Percentiles rank a stretch among this genome's conserved stretches.
Conservation (phyloP, 2,329 filamentous ascomycete species). For the Claviceps purpurea region DNA sequence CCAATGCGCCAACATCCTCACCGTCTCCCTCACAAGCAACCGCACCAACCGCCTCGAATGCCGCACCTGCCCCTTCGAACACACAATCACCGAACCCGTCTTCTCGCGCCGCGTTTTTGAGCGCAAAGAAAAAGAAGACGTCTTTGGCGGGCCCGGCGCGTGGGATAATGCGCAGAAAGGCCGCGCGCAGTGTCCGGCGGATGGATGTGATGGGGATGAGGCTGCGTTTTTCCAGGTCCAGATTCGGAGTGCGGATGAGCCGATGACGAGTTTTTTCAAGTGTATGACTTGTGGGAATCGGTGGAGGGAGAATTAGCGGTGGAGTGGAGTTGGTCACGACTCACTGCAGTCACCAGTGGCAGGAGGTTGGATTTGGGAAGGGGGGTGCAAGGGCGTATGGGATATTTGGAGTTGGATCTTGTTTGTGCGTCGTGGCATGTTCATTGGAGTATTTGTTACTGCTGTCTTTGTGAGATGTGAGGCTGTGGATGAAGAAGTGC, state of each 20-base stretch:
- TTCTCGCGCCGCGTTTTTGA: slow-evolving; percentile 75
- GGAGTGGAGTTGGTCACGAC: no score
- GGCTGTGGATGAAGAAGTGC: no score
- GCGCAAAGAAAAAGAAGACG: slow-evolving; percentile 76
- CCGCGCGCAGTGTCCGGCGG: slow-evolving; percentile 66
- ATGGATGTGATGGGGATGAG: slow-evolving; percentile 66
- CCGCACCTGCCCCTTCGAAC: slow-evolving; percentile 88
- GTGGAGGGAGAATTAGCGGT: slow-evolving; percentile 52
- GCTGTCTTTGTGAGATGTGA: no score
- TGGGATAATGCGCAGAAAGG: slow-evolving; percentile 89
- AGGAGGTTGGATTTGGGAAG: background rate
- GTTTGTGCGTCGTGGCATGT: no score
- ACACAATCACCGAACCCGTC: slow-evolving; percentile 63
- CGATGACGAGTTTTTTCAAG: slow-evolving; percentile 95
- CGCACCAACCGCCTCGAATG: slow-evolving; percentile 80
- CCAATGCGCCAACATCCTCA: slow-evolving; percentile 71
- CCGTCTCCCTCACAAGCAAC: slow-evolving; percentile 47
- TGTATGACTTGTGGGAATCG: slow-evolving; percentile 53
- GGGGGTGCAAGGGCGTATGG: background rate
- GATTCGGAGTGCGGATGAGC: slow-evolving; percentile 95
- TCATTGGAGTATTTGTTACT: no score
- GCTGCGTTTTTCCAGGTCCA: slow-evolving; percentile 95
- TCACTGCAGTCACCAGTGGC: background rate
- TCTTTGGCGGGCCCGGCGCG: slow-evolving; percentile 75
- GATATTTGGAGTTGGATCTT: background rate